These are phyloP conservation scores for Cladorrhinum sp. DNA, from an alignment of 2,329 filamentous ascomycete species.

Conservation along the genomic window DNA sequence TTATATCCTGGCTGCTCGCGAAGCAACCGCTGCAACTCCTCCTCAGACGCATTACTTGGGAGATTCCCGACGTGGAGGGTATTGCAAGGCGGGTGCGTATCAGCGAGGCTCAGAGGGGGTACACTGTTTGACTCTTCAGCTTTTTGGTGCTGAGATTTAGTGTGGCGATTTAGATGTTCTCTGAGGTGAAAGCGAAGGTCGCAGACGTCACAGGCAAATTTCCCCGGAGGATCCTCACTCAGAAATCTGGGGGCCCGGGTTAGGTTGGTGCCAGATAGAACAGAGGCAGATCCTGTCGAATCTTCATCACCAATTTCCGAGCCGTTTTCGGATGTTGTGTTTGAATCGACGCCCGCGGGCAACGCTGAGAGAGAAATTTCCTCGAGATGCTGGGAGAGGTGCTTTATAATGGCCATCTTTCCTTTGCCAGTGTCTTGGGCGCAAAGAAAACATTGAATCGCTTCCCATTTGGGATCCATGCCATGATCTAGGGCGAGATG, in stretches of 20 bases:
- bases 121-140: too few relatives aligned
- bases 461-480: not conserved
- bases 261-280: too few relatives aligned
- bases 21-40: slow-evolving; percentile 91
- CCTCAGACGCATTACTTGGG: slow-evolving; percentile 86
- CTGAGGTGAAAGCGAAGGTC: too few relatives aligned
- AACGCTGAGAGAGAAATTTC: not conserved
- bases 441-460: not conserved
- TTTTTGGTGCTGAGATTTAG: too few relatives aligned
- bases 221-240: too few relatives aligned
- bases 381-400: not conserved
- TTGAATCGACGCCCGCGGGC: not conserved
- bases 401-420: not conserved
- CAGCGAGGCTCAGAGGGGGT: too few relatives aligned
- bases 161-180: too few relatives aligned
- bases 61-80: slow-evolving; percentile 97
- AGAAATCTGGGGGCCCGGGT: too few relatives aligned
- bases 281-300: too few relatives aligned
- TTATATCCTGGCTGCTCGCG: slow-evolving; percentile 93
- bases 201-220: too few relatives aligned
- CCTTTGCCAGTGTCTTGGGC: not conserved
- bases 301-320: not conserved
- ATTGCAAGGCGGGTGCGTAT: slow-evolving; percentile 96
- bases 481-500: not conserved
- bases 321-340: not conserved